phyloP scores from a whole-genome alignment of 129 eudicot species.

The Chrysanthemum makinoi region DNA sequence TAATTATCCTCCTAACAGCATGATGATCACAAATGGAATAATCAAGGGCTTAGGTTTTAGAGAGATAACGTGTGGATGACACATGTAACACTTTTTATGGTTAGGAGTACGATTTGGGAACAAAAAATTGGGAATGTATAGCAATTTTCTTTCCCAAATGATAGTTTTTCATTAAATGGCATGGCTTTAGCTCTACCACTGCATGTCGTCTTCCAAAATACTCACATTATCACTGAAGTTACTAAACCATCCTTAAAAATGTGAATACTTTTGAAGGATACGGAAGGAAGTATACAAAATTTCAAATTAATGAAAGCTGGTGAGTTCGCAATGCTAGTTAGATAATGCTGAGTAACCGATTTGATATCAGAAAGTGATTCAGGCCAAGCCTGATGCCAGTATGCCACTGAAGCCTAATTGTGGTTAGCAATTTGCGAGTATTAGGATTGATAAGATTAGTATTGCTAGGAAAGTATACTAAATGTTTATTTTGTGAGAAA shows the following conservation, averaged over 20 bases:
- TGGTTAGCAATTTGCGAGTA: too few relatives aligned
- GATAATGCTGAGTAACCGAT: background rate
- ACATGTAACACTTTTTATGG: too few relatives aligned
- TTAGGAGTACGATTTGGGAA: too few relatives aligned
- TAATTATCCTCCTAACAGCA: too few relatives aligned
- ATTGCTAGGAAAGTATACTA: slow-evolving; percentile 4
- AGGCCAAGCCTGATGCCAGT: background rate
- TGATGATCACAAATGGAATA: too few relatives aligned
- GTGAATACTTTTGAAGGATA: background rate
- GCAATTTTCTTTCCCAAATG: too few relatives aligned
- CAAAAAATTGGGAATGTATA: too few relatives aligned
- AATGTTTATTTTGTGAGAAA: slow-evolving; percentile 4
- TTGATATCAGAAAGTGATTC: background rate
- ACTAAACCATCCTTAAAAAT: background rate
- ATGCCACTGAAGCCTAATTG: background rate
- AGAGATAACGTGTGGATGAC: too few relatives aligned
- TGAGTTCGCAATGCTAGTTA: background rate
- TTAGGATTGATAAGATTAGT: background rate
- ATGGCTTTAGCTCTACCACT: background rate
- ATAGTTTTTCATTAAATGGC: background rate
- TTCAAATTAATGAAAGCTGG: background rate
- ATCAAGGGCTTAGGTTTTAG: too few relatives aligned
- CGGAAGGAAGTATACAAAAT: background rate
- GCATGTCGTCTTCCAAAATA: background rate
- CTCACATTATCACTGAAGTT: background rate